phyloP scores from a whole-genome alignment of 345 rosid genomes.

The Linum tenue region DNA sequence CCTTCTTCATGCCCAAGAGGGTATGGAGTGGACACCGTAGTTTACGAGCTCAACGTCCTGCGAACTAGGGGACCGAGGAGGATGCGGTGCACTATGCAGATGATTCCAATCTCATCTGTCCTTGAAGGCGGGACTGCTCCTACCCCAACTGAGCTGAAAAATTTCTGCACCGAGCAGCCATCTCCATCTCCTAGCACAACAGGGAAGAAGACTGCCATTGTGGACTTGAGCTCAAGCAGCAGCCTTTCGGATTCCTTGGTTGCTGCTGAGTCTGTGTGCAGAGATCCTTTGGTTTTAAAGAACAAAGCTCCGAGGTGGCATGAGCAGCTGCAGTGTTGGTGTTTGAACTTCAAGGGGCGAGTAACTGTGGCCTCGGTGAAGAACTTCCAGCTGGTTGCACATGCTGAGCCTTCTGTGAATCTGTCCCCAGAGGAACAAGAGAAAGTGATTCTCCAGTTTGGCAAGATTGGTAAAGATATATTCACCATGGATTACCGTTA shows the following conservation, averaged over 20 bases:
- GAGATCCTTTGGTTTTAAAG: conserved; percentile 52
- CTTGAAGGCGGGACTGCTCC: conserved; percentile 57
- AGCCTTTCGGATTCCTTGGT: conserved; percentile 18
- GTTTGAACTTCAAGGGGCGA: conserved; percentile 83
- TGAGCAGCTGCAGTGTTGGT: conserved; percentile 93
- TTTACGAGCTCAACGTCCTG: conserved; percentile 72
- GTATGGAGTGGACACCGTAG: conserved; percentile 41
- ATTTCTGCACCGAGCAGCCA: conserved; percentile 14
- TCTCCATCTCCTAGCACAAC: conserved; percentile 17
- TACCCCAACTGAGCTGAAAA: conserved; percentile 40
- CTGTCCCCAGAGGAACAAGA: conserved; percentile 58
- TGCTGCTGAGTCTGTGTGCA: conserved; percentile 5
- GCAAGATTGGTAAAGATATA: conserved; percentile 87
- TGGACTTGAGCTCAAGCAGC: conserved; percentile 30
- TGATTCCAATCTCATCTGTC: conserved; percentile 53
- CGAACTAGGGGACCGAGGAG: conserved; percentile 90
- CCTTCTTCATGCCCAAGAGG: conserved; percentile 32
- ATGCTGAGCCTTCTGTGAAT: conserved; percentile 40
- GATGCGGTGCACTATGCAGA: conserved; percentile 65
- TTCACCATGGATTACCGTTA: conserved; percentile 93
- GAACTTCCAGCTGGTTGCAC: conserved; percentile 84
- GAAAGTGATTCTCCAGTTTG: conserved; percentile 75
- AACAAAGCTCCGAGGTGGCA: conserved; percentile 98
- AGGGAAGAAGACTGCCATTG: conserved; percentile 29
- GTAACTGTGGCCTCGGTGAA: conserved; percentile 91